A percentile compares a stretch with the other conserved stretches of the same genome.
Conservation (phyloP, 2,329 filamentous ascomycete species). For the Didymella lethalis region DNA sequence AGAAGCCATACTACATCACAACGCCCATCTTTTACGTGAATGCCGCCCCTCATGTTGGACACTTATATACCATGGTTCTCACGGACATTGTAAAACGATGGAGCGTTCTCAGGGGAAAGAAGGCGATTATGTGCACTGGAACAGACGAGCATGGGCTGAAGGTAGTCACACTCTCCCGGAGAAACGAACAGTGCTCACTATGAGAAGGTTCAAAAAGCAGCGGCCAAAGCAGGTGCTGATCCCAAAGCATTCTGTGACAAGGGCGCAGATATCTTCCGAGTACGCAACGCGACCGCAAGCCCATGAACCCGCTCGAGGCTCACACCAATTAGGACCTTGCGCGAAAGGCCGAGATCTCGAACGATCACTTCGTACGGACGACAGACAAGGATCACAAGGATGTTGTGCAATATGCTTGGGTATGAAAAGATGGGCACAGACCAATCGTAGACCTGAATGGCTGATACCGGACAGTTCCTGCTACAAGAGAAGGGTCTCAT, state of each 20-base stretch:
- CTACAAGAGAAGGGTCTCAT: conserved; percentile 78
- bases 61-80: conserved; percentile 92
- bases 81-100: conserved; percentile 92
- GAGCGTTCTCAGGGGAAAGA: conserved; percentile 76
- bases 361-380: conserved; percentile 92
- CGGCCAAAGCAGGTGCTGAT: conserved; percentile 71
- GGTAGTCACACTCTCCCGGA: conserved; percentile 42
- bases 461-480: conserved; percentile 60
- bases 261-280: conserved; percentile 80
- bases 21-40: conserved; percentile 99
- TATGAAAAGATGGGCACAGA: conserved; percentile 37
- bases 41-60: conserved; percentile 92
- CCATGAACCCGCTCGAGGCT: conserved; percentile 10
- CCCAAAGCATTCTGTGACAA: conserved; percentile 89
- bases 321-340: conserved; percentile 66
- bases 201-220: conserved; percentile 80
- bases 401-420: conserved; percentile 90
- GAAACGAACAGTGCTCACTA: conserved; percentile 7
- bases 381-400: conserved; percentile 83
- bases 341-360: conserved; percentile 70
- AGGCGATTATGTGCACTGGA: conserved; percentile 82
- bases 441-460: conserved; percentile 9
- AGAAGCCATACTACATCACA: conserved; percentile 92
- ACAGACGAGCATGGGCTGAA: conserved; percentile 99
- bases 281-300: conserved; percentile 34